These are phyloP conservation scores for Elongisporangium prolatum DNA, from an alignment of 352 stramenopile genomes.

Conservation along the genomic window DNA sequence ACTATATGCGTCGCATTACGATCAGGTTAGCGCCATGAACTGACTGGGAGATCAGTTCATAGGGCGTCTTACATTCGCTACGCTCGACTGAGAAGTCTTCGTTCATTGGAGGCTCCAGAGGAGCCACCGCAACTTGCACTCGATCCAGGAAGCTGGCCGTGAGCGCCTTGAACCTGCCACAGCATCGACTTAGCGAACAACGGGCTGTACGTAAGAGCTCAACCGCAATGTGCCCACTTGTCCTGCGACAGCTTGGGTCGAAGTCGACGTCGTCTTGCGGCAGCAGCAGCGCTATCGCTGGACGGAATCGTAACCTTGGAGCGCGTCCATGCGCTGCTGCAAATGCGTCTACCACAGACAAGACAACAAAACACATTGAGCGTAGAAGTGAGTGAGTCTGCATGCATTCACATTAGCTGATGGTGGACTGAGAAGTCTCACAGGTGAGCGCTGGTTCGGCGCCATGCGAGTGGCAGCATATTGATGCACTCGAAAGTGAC, in stretches of 20 bases:
- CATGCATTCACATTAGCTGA: neutral
- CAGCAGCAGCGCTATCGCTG: slow-evolving; percentile 2
- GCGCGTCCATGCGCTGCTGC: slow-evolving; percentile 1
- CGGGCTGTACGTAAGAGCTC: neutral
- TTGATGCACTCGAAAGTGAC: neutral
- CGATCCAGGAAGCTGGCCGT: slow-evolving; percentile 57
- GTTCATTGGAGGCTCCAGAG: slow-evolving; percentile 62
- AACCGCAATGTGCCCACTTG: slow-evolving; percentile 26
- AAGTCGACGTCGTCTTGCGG: slow-evolving; percentile 21
- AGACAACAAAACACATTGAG: neutral
- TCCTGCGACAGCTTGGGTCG: slow-evolving; percentile 48
- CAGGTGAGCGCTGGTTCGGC: neutral
- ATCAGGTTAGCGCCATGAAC: neutral
- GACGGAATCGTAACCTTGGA: slow-evolving; percentile 36
- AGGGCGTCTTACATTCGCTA: slow-evolving; percentile 19
- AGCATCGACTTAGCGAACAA: neutral
- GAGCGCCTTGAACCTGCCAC: slow-evolving; percentile 44
- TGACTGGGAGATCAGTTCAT: neutral
- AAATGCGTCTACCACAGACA: neutral
- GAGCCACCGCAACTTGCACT: slow-evolving; percentile 49
- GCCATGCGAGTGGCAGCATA: neutral
- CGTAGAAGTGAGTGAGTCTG: neutral
- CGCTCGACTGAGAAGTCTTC: slow-evolving; percentile 47
- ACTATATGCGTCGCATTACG: slow-evolving; percentile 12
- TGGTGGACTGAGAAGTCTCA: neutral